Base-by-base conservation (phyloP, 2,329 filamentous ascomycete species). In the Botrytis sinoallii region DNA sequence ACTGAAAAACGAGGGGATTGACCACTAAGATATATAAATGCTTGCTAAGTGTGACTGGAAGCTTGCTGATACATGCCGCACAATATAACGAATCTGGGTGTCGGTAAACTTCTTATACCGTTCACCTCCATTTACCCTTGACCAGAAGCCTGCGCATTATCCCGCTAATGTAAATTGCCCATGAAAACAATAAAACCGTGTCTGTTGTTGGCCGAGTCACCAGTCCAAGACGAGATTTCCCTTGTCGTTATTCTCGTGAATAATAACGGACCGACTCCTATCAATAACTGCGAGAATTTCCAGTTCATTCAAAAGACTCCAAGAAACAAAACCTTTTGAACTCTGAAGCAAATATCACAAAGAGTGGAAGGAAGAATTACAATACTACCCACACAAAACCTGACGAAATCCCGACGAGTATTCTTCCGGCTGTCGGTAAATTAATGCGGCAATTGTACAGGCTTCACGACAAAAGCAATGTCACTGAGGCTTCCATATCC, bases 401-500 rank as follows among this genome's bases (percentile, higher is more conserved):
- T 57, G 38, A 57, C 48, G 35, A 68, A n/a, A 68, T 48, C 18
- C 35, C 52, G 38, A 65, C 42, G 66, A 70, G 57, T 55, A 52
- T 69, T 73, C 38, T 64, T 55, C 57, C 59, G 72, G 66, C 25
- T 42, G 65, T 70, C 71, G 64, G 67, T 68, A 71, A 63, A 69
- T 71, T 75, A 67, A 75, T 76, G 75, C 74, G 66, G 75, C 55
- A 74, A 67, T 29, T 67, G 60, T 67, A 67, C 57, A 65, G 59
- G 46, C 44, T 67, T 68, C 60, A 75, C 76, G 74, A 77, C 76
- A 76, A 73, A 16, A 75, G 78, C 76, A 74, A 80, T 80, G 79
- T 77, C 79, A 71, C 76, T 79, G 75, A 77, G 76, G 75, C 78
- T 79, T 75, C 79, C 79, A n/a, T 79, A 78, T 71, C 79, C 79